Percentiles rank a stretch among this genome's conserved stretches.
Conservation (phyloP, 495 filamentous ascomycete genomes). For the Staphylotrichum tortipilum region DNA sequence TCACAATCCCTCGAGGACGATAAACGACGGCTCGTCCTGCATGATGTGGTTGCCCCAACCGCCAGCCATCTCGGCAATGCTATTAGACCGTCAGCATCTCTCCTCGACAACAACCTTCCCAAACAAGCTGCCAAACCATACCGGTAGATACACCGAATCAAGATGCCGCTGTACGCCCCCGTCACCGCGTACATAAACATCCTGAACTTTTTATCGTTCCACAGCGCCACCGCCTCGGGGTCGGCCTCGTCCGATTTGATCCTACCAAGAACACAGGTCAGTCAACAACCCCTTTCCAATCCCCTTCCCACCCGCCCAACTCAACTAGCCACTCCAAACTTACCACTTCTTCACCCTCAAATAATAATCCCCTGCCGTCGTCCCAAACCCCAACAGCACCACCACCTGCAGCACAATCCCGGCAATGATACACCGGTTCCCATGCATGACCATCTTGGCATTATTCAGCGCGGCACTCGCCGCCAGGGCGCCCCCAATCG, state of each 20-base stretch:
- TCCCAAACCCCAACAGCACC: constrained; percentile 52
- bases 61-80: constrained; percentile 57
- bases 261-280: neutral
- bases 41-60: constrained; percentile 62
- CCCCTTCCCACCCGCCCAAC: neutral
- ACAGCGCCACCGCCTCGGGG: constrained; percentile 23
- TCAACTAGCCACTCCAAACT: neutral
- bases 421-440: constrained; percentile 61
- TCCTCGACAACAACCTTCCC: neutral
- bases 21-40: constrained; percentile 56
- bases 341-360: constrained; percentile 31
- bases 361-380: constrained; percentile 43
- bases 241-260: constrained; percentile 17
- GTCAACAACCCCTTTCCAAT: constrained; percentile 2
- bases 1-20: constrained; percentile 49
- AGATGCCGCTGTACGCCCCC: constrained; percentile 50
- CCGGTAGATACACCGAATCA: constrained; percentile 62
- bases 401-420: constrained; percentile 64
- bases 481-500: constrained; percentile 55
- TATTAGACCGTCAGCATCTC: constrained; percentile 12
- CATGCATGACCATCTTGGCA: constrained; percentile 28
- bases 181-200: constrained; percentile 44
- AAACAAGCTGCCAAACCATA: constrained; percentile 14
- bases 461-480: constrained; percentile 38
- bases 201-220: constrained; percentile 38